These are phyloP conservation scores for Leptomonas seymouri DNA, from an alignment of 208 protist genomes.

Conservation along the genomic window DNA sequence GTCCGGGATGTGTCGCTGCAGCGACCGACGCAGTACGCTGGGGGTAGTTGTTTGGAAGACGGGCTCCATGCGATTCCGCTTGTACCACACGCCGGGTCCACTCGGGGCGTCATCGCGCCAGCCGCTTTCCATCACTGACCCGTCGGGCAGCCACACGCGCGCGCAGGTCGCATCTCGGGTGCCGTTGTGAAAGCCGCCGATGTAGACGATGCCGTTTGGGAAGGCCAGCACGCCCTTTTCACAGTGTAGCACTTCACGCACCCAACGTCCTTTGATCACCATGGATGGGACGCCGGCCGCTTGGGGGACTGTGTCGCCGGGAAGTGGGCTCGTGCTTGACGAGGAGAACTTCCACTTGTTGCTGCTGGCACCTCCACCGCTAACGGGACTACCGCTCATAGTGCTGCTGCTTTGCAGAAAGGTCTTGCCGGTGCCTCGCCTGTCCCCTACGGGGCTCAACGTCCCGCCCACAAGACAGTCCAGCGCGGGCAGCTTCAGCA, in stretches of 20 bases:
- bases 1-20: slow-evolving; percentile 10
- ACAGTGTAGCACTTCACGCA: slow-evolving; percentile 62
- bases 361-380: not conserved
- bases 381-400: not conserved
- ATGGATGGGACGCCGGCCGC: slow-evolving; percentile 6
- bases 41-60: slow-evolving; percentile 39
- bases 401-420: not conserved
- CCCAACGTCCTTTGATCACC: slow-evolving; percentile 74
- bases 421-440: slow-evolving; percentile 3
- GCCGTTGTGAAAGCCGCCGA: slow-evolving; percentile 64
- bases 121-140: slow-evolving; percentile 66
- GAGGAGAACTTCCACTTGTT: not conserved
- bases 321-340: not conserved
- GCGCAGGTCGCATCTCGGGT: slow-evolving; percentile 33
- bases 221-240: slow-evolving; percentile 68
- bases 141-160: slow-evolving; percentile 70
- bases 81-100: slow-evolving; percentile 65
- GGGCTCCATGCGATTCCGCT: slow-evolving; percentile 51
- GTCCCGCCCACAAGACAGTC: slow-evolving; percentile 25
- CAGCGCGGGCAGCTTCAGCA: slow-evolving; percentile 61
- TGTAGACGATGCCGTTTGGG: slow-evolving; percentile 75
- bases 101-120: slow-evolving; percentile 65
- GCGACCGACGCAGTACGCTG: slow-evolving; percentile 22
- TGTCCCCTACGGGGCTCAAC: slow-evolving; percentile 16
- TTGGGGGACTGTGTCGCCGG: not conserved